Evolutionary conservation across 2,329 filamentous ascomycete species (phyloP), one percentile per base, ranked within the genome.

Genomic region (Fusarium metavorans): DNA sequence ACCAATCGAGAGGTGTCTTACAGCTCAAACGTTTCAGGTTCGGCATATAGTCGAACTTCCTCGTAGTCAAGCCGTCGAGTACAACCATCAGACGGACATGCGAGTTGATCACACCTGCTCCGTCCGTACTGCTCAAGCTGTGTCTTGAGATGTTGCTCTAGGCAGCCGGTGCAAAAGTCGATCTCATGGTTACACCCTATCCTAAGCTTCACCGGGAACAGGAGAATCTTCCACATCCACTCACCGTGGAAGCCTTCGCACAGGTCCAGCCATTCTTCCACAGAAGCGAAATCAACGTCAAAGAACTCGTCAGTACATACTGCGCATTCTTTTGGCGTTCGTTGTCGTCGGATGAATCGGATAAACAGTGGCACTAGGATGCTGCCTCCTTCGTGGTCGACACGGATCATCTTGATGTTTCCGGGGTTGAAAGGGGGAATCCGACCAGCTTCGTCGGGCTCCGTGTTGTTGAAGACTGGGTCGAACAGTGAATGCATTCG

Each of bases 141-240:
- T 2, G 34, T 34, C 30, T 54, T 25, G 4, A 71, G 45, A 34
- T 71, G 67, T 1, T 30, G 59, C 4, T 32, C 45, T 7, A 70
- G 13, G 34, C 67, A 70, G 6, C 16, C 9, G 0, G 52, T 70
- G 30, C 69, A 71, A 30, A 71, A 70, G 16, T 67, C 62, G 16
- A 71, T 69, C 4, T 37, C 34, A 41, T 71, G 69, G 11, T 9
- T 60, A 14, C 69, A 71, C 3, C 39, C 20, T 16, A 25, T 18
- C n/a, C 43, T 32, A 6, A 71, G 25, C 23, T 69, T 71, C 7
- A 63, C 43, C 2, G 63, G 67, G 34, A 72, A 67, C 16, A 59
- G 13, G 5, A 71, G 56, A 20, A 71, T 39, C 25, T 27, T 71
- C 69, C 69, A 71, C 35, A 66, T 71, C 69, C 69, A 71, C n/a